Evolutionary conservation across 768 basidiomycete species (phyloP), one percentile per base, ranked within the genome.

Genomic region (Hericium erinaceus): DNA sequence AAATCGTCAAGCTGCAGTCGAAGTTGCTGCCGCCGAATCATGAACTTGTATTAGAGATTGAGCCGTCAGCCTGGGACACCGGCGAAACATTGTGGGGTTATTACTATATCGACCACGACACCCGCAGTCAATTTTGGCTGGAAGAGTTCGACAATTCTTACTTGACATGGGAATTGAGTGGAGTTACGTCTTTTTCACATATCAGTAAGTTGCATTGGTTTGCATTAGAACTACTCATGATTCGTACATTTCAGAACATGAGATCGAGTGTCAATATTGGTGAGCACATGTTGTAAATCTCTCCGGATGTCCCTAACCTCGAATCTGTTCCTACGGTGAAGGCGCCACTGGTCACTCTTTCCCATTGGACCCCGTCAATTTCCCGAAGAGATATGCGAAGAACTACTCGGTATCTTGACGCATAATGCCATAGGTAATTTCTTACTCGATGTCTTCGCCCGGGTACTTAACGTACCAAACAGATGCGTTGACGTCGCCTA

Each of bases 121-220:
- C 68, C 0, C 74, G 78, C 20, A 64, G 69, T 20, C 67, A 84
- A 8, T 85, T 85, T 59, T 86, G 80, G 74, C 56, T 83, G 38
- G 75, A 83, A 48, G 61, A 70, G 0, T 77, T 74, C 56, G 64
- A 75, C 0, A 71, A 74, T 0, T 44, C 57, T 0, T 55, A 67
- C 5, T 64, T 82, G 28, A 57, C 73, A 64, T 67, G 11, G 46
- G 24, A 58, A 53, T 4, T 66, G 18, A 37, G 37, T 2, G 61
- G 63, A 20, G 60, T 61, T 18, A 55, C 28, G 41, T 58, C 49
- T 11, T 11, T 48, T 40, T 16, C 22, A 9, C 41, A n/a, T 8
- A 22, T 28, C 16, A 16, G 24, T 22, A 33, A 12, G 9, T 52
- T 33, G 33, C 28, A 7, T 28, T 28, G 3, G 24, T 24, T 24